Evolutionary conservation across 2,329 filamentous ascomycete genomes (phyloP).

Genomic region (Cercospora berteroae): DNA sequence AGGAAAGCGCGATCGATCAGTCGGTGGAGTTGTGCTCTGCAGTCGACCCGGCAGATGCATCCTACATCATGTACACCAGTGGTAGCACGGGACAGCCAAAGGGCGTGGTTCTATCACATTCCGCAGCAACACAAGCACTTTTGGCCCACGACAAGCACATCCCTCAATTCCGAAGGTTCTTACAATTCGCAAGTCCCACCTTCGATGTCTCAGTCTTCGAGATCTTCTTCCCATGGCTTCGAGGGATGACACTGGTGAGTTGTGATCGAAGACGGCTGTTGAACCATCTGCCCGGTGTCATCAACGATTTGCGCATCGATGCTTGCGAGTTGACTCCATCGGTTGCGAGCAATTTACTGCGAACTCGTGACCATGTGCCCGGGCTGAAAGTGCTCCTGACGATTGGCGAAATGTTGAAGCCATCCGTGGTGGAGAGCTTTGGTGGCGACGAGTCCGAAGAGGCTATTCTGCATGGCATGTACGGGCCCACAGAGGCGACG

Average conservation of each 20-base stretch:
- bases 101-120: slow-evolving; percentile 78
- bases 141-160: slow-evolving; percentile 78
- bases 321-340: slow-evolving; percentile 88
- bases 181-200: slow-evolving; percentile 88
- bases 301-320: slow-evolving; percentile 68
- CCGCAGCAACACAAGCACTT: slow-evolving; percentile 75
- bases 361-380: slow-evolving; percentile 65
- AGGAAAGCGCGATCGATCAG: slow-evolving; percentile 29
- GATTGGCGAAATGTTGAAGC: slow-evolving; percentile 89
- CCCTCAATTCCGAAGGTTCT: slow-evolving; percentile 72
- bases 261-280: slow-evolving; percentile 69
- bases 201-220: slow-evolving; percentile 96
- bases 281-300: slow-evolving; percentile 67
- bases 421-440: slow-evolving; percentile 74
- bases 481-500: slow-evolving; percentile 86
- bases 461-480: slow-evolving; percentile 86
- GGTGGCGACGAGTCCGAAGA: slow-evolving; percentile 54
- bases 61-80: slow-evolving; percentile 93
- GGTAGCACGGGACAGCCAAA: slow-evolving; percentile 88
- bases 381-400: slow-evolving; percentile 70
- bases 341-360: slow-evolving; percentile 74
- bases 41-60: slow-evolving; percentile 46
- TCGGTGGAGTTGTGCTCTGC: background rate
- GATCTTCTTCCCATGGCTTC: slow-evolving; percentile 81
- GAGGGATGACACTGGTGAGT: slow-evolving; percentile 70